A percentile compares a stretch with the other conserved stretches of the same genome.
These are phyloP conservation scores for Climacium dendroides DNA, from an alignment of 225 moss, liverwort and hornwort genomes.

Conservation along the genomic window DNA sequence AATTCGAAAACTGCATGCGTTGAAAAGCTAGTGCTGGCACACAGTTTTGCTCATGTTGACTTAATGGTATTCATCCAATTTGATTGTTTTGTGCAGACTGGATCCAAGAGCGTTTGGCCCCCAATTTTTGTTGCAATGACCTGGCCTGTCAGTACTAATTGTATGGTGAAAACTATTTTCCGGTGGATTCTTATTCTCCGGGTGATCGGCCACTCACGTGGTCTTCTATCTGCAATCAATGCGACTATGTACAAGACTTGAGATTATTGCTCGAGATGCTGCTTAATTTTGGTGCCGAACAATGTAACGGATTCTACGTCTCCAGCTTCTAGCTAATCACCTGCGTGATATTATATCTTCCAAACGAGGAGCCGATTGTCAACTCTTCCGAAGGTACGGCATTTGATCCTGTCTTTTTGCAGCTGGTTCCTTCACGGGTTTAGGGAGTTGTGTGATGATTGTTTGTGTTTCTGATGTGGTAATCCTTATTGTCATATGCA, in stretches of 20 bases:
- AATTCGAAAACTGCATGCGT: not conserved
- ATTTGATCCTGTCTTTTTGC: not conserved
- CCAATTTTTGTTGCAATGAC: not conserved
- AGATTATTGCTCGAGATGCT: not conserved
- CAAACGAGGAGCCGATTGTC: not conserved
- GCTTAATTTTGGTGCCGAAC: not conserved
- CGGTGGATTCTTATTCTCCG: not conserved
- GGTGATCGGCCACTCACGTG: not conserved
- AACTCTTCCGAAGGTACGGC: not conserved
- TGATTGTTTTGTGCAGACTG: not conserved
- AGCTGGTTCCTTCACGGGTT: not conserved
- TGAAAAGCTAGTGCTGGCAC: too few relatives aligned
- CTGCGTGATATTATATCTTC: not conserved
- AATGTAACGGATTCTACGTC: not conserved
- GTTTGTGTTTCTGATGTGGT: not conserved
- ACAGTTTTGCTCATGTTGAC: not conserved
- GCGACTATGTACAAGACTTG: not conserved
- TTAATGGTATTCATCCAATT: not conserved
- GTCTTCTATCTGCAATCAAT: not conserved
- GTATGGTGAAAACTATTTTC: not conserved
- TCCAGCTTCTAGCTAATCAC: not conserved
- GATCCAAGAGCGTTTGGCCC: not conserved
- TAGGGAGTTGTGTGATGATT: not conserved
- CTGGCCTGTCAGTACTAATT: not conserved
- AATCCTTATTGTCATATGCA: not conserved